Conservation (phyloP, 2,329 filamentous ascomycete species). For the Xylaria sp. region DNA sequence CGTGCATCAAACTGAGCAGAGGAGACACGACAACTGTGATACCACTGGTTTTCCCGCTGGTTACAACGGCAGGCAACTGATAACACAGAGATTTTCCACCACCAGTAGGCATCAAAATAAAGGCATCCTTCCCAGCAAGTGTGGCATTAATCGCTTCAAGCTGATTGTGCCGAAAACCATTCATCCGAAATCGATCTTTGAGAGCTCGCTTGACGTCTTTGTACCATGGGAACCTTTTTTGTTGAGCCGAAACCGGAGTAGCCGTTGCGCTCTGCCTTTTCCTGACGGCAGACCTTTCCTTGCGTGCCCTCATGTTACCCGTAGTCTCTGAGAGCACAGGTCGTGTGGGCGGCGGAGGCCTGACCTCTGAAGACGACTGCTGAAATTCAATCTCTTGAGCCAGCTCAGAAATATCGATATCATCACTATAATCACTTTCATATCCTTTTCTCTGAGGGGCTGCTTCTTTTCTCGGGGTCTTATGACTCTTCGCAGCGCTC, state of each 20-base stretch:
- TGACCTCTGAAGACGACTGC: slow-evolving; percentile 49
- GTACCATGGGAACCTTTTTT: slow-evolving; percentile 82
- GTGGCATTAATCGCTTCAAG: slow-evolving; percentile 97
- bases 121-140: slow-evolving; percentile 84
- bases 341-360: slow-evolving; percentile 44
- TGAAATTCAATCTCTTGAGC: slow-evolving; percentile 61
- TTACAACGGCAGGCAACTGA: slow-evolving; percentile 88
- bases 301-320: slow-evolving; percentile 55
- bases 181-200: slow-evolving; percentile 83
- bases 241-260: slow-evolving; percentile 56
- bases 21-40: slow-evolving; percentile 96
- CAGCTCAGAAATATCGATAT: slow-evolving; percentile 62
- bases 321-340: slow-evolving; percentile 59
- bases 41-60: slow-evolving; percentile 81
- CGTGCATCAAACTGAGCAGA: slow-evolving; percentile 94
- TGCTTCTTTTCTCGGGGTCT: slow-evolving; percentile 40
- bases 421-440: slow-evolving; percentile 60
- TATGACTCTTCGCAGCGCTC: slow-evolving; percentile 33
- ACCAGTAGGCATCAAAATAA: slow-evolving; percentile 97
- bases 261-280: slow-evolving; percentile 47
- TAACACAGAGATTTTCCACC: slow-evolving; percentile 98
- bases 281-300: slow-evolving; percentile 49
- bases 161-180: slow-evolving; percentile 89
- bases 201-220: slow-evolving; percentile 83
- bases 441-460: slow-evolving; percentile 38